Base-by-base conservation (phyloP, 176 grass and related monocot genomes). In the barley (Hordeum vulgare) region DNA sequence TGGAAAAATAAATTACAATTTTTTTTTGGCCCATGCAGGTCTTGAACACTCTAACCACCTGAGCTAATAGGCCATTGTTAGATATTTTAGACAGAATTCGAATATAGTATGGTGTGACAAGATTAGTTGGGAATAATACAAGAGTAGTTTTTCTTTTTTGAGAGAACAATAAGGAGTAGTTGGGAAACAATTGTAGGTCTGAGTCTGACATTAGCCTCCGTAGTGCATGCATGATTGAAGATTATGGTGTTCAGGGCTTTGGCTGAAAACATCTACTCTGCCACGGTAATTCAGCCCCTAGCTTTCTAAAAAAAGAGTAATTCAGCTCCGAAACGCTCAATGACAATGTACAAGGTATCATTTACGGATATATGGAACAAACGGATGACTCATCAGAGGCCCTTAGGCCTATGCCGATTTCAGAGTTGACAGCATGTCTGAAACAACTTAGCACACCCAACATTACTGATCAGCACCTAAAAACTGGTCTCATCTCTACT, bases 1-100 rank as follows among this genome's bases (percentile, higher is more conserved):
- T n/a, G n/a, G n/a, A n/a, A n/a, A n/a, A n/a, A n/a, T n/a, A n/a
- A n/a, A n/a, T n/a, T n/a, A n/a, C n/a, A n/a, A n/a, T n/a, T n/a
- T n/a, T n/a, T n/a, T n/a, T n/a, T 1, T 96, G 85, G 91, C 91
- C 91, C 72, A 97, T 97, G 88, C 94, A 97, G 91, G 87, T 97
- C 87, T 92, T 87, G 89, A 97, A 92, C 87, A 89, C 87, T 94
- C 91, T 97, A 97, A 94, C 94, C 91, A 94, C 61, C 94, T 97
- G 83, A 97, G 94, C 89, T 90, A 97, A 94, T 92, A 88, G 89
- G 89, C 91, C 91, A 15, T 49, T 49, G 4, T 1, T 0, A 1
- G 0, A 0, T 0, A 0, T 1, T 0, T 5, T 6, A 1, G 0
- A 15, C 13, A 17, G 15, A 47, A 15, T 0, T 0, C 6, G 6